phyloP scores from a whole-genome alignment of 2,329 filamentous ascomycete genomes.

The Colletotrichum sp. region DNA sequence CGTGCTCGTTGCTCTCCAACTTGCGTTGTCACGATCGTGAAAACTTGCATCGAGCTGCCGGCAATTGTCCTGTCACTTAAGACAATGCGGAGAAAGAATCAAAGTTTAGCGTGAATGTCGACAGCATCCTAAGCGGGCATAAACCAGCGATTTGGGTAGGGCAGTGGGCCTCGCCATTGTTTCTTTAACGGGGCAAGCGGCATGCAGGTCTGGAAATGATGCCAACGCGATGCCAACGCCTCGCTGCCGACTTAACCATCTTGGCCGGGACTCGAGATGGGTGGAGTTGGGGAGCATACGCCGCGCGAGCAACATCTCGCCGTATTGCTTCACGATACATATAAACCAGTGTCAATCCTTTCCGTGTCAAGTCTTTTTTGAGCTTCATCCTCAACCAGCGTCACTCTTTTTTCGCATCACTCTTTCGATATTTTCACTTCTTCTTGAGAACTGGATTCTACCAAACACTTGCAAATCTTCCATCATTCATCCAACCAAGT shows the following conservation, averaged over 20 bases:
- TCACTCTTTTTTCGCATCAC: not conserved
- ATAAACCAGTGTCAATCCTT: not conserved
- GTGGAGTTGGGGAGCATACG: not conserved
- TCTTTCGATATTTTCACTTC: not conserved
- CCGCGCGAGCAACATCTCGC: not conserved
- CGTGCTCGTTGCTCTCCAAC: not conserved
- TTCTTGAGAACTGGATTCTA: constrained; percentile 5
- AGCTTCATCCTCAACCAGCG: not conserved
- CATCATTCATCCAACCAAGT: not conserved
- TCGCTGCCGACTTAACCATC: constrained; percentile 1
- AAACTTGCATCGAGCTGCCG: not conserved
- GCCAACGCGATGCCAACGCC: constrained; percentile 9
- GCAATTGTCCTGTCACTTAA: not conserved
- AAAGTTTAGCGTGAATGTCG: not conserved
- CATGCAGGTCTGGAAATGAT: not conserved
- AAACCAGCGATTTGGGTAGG: not conserved
- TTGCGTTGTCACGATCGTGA: not conserved
- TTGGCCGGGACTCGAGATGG: not conserved
- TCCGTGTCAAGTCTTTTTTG: not conserved
- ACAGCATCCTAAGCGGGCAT: not conserved
- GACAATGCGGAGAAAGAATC: not conserved
- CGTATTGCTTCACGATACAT: not conserved
- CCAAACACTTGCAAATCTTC: not conserved
- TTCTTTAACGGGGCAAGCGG: not conserved
- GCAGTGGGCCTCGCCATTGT: not conserved